Percentiles rank a stretch among this genome's conserved stretches.
Evolutionary conservation across 257 asterid genomes (phyloP).

Genomic region (Mentha longifolia): DNA sequence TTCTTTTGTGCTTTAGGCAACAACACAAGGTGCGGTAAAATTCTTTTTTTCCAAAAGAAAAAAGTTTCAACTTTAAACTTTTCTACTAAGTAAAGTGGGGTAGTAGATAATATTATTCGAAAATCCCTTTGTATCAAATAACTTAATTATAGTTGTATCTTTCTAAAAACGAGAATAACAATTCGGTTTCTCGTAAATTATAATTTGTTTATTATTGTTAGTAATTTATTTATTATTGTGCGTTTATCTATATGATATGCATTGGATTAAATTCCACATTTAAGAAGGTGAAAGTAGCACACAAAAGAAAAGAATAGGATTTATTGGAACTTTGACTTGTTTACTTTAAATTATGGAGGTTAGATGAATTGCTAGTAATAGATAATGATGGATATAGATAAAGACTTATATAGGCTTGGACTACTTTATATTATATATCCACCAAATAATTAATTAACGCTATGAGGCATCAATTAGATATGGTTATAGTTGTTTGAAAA

Average conservation of each 20-base stretch:
- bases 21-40: not conserved
- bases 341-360: not conserved
- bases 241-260: not conserved
- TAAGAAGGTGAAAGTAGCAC: not conserved
- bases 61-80: not conserved
- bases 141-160: too few species aligned
- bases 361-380: not conserved
- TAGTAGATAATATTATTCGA: not conserved
- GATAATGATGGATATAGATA: not conserved
- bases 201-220: not conserved
- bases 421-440: not conserved
- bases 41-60: not conserved
- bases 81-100: conserved; percentile 6
- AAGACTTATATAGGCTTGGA: not conserved
- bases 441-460: not conserved
- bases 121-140: not conserved
- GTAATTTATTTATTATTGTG: not conserved
- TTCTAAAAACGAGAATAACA: not conserved
- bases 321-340: not conserved
- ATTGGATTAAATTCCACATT: not conserved
- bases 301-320: not conserved
- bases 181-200: not conserved
- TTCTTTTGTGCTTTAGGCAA: conserved; percentile 18
- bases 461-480: not conserved
- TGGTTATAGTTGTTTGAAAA: not conserved